Conservation (phyloP, 371 early-diverging fungal species). For the Nematocida parisii region DNA sequence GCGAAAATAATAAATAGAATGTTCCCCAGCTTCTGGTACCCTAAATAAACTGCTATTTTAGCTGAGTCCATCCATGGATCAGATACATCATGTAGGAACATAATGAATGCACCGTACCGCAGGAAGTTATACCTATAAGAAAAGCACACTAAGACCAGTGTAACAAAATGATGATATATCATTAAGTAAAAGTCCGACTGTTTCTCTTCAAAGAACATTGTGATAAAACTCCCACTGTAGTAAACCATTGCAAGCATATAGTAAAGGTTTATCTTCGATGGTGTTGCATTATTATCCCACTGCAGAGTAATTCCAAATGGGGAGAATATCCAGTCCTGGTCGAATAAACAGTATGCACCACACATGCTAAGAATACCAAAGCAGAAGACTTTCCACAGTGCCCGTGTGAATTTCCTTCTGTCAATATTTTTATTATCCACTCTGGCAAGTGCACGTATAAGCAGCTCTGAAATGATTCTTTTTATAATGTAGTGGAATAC, state of each 20-base stretch:
- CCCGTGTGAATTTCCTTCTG: constrained; percentile 52
- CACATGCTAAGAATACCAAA: constrained; percentile 43
- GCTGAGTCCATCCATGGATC: constrained; percentile 74
- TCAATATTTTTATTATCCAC: constrained; percentile 7
- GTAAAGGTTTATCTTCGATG: constrained; percentile 52
- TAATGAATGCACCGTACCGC: constrained; percentile 71
- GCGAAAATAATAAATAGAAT: constrained; percentile 71
- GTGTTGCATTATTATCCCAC: constrained; percentile 46
- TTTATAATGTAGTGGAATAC: constrained; percentile 23
- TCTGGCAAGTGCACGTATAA: constrained; percentile 29
- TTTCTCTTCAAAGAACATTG: constrained; percentile 61
- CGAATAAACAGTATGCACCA: constrained; percentile 38
- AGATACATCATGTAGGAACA: constrained; percentile 72
- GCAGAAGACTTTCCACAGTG: constrained; percentile 61
- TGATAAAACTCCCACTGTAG: constrained; percentile 61
- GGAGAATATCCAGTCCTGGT: constrained; percentile 58
- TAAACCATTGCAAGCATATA: constrained; percentile 62
- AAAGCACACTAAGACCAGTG: constrained; percentile 68
- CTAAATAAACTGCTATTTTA: constrained; percentile 71
- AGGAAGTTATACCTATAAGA: constrained; percentile 69
- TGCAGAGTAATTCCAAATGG: constrained; percentile 43
- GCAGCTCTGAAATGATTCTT: neutral
- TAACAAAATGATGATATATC: constrained; percentile 72
- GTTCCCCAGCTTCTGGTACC: constrained; percentile 68
- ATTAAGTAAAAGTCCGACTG: constrained; percentile 67